phyloP scores from a whole-genome alignment of 2,329 filamentous ascomycete genomes.

The Colletotrichum melonis region DNA sequence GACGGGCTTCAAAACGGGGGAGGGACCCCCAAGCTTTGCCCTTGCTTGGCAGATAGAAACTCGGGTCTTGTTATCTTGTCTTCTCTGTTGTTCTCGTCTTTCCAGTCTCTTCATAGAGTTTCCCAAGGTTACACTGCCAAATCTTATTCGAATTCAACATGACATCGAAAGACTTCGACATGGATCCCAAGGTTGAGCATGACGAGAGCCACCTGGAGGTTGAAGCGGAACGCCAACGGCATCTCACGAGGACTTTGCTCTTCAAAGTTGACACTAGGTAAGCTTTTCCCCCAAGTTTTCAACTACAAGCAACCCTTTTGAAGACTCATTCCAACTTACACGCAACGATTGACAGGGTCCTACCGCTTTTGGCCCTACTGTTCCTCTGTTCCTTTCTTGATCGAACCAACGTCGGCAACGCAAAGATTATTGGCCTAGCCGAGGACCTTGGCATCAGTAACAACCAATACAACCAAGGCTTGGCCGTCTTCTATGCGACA shows the following conservation, averaged over 20 bases:
- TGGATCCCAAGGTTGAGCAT: constrained; percentile 37
- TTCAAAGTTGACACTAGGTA: constrained; percentile 44
- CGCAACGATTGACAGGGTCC: constrained; percentile 55
- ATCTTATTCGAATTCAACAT: neutral
- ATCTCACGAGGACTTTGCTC: constrained; percentile 40
- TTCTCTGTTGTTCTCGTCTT: neutral
- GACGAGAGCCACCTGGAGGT: constrained; percentile 36
- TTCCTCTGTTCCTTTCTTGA: constrained; percentile 75
- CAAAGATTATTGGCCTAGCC: constrained; percentile 73
- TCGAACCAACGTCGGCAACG: constrained; percentile 80
- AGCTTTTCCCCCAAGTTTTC: neutral
- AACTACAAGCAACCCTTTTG: neutral
- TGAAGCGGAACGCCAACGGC: constrained; percentile 26
- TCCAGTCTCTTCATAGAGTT: neutral
- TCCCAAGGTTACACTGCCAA: neutral
- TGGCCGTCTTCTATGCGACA: constrained; percentile 74
- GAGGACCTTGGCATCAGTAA: constrained; percentile 67
- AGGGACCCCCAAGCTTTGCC: constrained; percentile 20
- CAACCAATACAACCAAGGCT: constrained; percentile 71
- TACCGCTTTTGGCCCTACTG: constrained; percentile 71
- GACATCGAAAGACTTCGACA: constrained; percentile 20
- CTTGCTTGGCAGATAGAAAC: constrained; percentile 14
- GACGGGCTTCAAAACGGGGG: constrained; percentile 28
- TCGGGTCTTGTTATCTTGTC: constrained; percentile 11
- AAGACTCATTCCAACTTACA: neutral